These are phyloP conservation scores for Ochromonas danica DNA, from an alignment of 108 stramenopile genomes.

Conservation along the genomic window DNA sequence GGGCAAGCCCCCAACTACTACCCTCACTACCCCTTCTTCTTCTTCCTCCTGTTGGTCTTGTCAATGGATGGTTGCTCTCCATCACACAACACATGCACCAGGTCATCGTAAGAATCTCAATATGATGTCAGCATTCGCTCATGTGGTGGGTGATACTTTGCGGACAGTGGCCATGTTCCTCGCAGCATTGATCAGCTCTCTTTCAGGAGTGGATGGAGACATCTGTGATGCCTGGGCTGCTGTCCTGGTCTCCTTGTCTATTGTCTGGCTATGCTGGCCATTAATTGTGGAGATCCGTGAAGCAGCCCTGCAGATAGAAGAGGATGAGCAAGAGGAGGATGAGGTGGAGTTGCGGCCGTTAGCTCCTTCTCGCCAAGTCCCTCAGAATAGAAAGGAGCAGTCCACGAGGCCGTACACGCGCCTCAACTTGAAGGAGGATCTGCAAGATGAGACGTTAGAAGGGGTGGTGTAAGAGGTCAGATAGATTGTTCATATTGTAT, in stretches of 20 bases:
- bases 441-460: no score
- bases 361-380: no score
- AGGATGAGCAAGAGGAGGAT: no score
- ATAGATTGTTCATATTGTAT: no score
- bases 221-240: constrained; percentile 18
- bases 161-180: not conserved
- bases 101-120: not conserved
- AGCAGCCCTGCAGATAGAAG: not conserved
- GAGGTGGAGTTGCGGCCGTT: no score
- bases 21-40: not conserved
- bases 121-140: constrained; percentile 27
- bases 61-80: not conserved
- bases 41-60: not conserved
- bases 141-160: constrained; percentile 16
- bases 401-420: no score
- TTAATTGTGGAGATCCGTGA: not conserved
- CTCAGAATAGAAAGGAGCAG: no score
- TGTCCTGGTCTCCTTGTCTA: not conserved
- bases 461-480: no score
- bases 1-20: not conserved
- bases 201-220: not conserved
- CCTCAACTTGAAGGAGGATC: no score
- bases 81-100: not conserved
- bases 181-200: not conserved
- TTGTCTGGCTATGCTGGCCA: not conserved